phyloP scores from a whole-genome alignment of 192 early-diverging fungal genomes.

The Backusella parvicylindrica region DNA sequence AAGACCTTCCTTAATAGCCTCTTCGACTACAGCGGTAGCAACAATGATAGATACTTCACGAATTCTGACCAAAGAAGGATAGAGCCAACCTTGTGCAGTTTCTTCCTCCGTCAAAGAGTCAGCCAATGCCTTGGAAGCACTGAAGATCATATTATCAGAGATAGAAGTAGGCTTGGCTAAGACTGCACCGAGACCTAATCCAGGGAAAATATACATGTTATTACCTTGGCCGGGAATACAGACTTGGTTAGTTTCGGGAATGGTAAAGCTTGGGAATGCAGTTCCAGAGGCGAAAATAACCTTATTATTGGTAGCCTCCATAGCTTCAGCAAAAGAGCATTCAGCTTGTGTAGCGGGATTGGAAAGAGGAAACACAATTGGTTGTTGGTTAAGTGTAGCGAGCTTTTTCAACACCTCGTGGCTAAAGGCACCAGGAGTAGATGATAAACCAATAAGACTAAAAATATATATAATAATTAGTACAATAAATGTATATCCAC shows the following conservation, averaged over 20 bases:
- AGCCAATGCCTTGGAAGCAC: conserved; percentile 75
- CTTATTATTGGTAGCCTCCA: conserved; percentile 79
- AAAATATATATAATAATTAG: too few relatives aligned
- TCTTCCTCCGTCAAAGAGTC: conserved; percentile 75
- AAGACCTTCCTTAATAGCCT: conserved; percentile 26
- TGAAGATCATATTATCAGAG: conserved; percentile 83
- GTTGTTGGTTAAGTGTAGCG: conserved; percentile 72
- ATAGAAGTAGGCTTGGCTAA: conserved; percentile 69
- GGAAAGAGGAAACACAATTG: conserved; percentile 91
- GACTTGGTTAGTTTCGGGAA: conserved; percentile 56
- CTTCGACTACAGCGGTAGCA: conserved; percentile 72
- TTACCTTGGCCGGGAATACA: conserved; percentile 85
- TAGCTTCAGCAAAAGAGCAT: conserved; percentile 92
- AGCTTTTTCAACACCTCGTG: conserved; percentile 68
- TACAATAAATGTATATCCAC: not conserved
- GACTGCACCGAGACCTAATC: conserved; percentile 86
- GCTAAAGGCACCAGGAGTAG: conserved; percentile 78
- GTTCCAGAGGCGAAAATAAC: conserved; percentile 97
- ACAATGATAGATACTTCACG: conserved; percentile 79
- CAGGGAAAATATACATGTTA: conserved; percentile 97
- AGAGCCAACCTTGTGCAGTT: conserved; percentile 65
- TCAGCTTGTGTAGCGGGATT: conserved; percentile 90
- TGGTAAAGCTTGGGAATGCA: conserved; percentile 82
- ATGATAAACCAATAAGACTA: conserved; percentile 81
- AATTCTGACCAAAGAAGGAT: conserved; percentile 86